A percentile compares a stretch with the other conserved stretches of the same genome.
Conservation (phyloP, 495 filamentous ascomycete genomes). For the Xanthoparmelia taractica region DNA sequence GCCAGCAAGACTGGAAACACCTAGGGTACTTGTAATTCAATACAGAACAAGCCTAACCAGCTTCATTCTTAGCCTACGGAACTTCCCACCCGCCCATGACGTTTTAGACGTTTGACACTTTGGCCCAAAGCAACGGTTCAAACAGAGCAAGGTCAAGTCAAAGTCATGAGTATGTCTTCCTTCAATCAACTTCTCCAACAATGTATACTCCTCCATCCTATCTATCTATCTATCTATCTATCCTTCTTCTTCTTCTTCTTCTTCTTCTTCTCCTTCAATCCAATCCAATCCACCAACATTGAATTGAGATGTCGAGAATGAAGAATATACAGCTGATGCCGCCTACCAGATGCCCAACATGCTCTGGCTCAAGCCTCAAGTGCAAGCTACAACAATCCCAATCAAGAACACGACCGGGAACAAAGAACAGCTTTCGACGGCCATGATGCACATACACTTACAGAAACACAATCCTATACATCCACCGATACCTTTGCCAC, state of each 20-base stretch:
- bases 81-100: background rate
- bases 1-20: no score
- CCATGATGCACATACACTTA: constrained; percentile 42
- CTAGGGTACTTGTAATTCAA: no score
- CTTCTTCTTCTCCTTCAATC: no score
- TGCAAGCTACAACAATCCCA: background rate
- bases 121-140: no score
- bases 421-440: constrained; percentile 32
- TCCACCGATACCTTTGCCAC: background rate
- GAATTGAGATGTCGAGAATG: background rate
- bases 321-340: background rate
- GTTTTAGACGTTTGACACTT: no score
- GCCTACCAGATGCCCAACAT: constrained; percentile 12
- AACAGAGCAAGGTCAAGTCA: no score
- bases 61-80: background rate
- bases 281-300: no score
- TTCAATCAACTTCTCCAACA: no score
- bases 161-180: constrained; percentile 5
- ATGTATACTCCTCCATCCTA: no score
- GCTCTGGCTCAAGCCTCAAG: constrained; percentile 6
- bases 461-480: background rate
- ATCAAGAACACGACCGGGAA: constrained; percentile 5
- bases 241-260: no score
- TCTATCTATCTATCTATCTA: no score
- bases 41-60: background rate